These are phyloP conservation scores for Torrubiellomyces zombiae DNA, from an alignment of 2,329 filamentous ascomycete species.

Conservation along the genomic window DNA sequence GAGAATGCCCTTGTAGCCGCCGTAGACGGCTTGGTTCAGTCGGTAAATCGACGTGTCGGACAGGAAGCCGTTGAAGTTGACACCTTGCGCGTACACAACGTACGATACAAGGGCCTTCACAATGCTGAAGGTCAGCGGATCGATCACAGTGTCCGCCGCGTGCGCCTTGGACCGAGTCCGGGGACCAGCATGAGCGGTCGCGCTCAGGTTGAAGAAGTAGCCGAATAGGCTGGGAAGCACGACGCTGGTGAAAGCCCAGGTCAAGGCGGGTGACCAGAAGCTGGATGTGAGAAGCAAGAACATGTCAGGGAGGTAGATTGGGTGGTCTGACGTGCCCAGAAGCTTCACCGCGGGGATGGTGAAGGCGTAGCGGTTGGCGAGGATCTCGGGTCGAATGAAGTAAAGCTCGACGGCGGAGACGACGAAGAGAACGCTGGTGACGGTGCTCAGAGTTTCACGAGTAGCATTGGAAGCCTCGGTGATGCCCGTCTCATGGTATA, in stretches of 20 bases:
- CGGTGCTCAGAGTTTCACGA: conserved; percentile 55
- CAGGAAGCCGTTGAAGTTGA: conserved; percentile 45
- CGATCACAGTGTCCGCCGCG: conserved; percentile 43
- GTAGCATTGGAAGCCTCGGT: conserved; percentile 47
- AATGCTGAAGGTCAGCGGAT: conserved; percentile 82
- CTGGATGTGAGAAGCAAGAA: conserved; percentile 57
- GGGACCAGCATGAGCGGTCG: conserved; percentile 23
- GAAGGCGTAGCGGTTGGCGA: conserved; percentile 57
- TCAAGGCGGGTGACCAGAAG: conserved; percentile 70
- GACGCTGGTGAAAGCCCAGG: conserved; percentile 61
- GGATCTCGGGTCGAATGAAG: conserved; percentile 51
- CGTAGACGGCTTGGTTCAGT: conserved; percentile 51
- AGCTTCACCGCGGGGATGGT: conserved; percentile 46
- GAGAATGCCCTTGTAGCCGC: conserved; percentile 53
- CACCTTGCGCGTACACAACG: conserved; percentile 57
- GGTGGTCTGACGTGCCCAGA: conserved; percentile 38
- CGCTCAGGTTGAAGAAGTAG: conserved; percentile 82
- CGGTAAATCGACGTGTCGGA: conserved; percentile 40
- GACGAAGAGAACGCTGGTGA: conserved; percentile 52
- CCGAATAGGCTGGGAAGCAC: conserved; percentile 54
- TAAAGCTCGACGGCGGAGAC: conserved; percentile 54
- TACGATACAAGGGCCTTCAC: conserved; percentile 70
- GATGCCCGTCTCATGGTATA: conserved; percentile 51
- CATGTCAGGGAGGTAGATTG: conserved; percentile 61
- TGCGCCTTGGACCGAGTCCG: conserved; percentile 25